Conservation (phyloP, 208 protist genomes). For the Crithidia mellificae region DNA sequence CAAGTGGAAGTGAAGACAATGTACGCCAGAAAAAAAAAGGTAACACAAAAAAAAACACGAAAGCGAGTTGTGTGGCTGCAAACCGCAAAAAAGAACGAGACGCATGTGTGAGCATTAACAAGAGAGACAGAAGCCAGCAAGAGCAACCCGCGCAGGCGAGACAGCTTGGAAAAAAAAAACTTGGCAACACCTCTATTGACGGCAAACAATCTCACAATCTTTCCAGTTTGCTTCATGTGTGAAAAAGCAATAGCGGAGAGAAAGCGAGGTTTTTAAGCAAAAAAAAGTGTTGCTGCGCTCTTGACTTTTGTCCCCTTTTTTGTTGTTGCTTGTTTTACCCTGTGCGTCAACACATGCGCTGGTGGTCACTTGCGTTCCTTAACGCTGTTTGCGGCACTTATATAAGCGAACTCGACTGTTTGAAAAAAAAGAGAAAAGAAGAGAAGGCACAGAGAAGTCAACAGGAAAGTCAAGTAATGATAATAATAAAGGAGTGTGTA, state of each 20-base stretch:
- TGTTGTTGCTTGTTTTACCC: too few relatives aligned
- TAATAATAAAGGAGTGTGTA: not conserved
- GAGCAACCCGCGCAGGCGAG: too few relatives aligned
- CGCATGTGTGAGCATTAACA: not conserved
- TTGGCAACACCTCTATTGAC: too few relatives aligned
- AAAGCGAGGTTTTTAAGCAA: too few relatives aligned
- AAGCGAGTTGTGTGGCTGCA: not conserved
- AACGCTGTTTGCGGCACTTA: not conserved
- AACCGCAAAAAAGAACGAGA: conserved; percentile 1
- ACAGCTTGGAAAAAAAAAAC: too few relatives aligned
- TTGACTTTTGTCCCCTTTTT: too few relatives aligned
- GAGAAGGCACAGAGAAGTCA: not conserved
- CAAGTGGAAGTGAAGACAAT: not conserved
- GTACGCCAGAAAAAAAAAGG: too few relatives aligned
- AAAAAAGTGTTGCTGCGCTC: too few relatives aligned
- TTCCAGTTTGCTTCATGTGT: not conserved
- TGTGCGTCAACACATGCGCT: too few relatives aligned
- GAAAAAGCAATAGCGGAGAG: not conserved
- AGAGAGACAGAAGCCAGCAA: too few relatives aligned
- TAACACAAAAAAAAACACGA: conserved; percentile 1
- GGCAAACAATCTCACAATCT: too few relatives aligned
- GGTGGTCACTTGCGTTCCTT: too few relatives aligned
- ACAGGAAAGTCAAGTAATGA: not conserved
- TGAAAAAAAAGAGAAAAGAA: conserved; percentile 14
- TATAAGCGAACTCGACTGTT: not conserved